These are phyloP conservation scores for Cyberlindnera nakhonratchasimensis DNA, from an alignment of 805 yeast genomes.

Conservation along the genomic window DNA sequence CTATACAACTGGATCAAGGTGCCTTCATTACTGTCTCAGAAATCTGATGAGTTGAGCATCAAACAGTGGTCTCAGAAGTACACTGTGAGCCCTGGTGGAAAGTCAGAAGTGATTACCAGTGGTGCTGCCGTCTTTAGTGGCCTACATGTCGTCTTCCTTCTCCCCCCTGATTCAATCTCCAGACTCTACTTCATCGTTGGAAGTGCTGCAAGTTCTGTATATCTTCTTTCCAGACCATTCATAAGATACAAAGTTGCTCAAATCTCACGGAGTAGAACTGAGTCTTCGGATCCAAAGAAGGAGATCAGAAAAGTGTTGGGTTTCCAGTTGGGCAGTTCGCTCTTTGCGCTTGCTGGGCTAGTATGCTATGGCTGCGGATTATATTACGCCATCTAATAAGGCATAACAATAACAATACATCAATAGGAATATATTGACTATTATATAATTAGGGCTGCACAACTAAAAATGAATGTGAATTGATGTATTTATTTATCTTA, in stretches of 20 bases:
- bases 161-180: slow-evolving; percentile 17
- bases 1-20: slow-evolving; percentile 18
- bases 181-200: slow-evolving; percentile 22
- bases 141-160: slow-evolving; percentile 10
- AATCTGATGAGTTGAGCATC: slow-evolving; percentile 13
- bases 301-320: slow-evolving; percentile 15
- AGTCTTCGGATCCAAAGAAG: slow-evolving; percentile 12
- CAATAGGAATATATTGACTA: no score
- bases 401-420: no score
- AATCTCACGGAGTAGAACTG: slow-evolving; percentile 9
- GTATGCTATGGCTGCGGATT: slow-evolving; percentile 18
- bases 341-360: slow-evolving; percentile 17
- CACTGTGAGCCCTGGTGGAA: slow-evolving; percentile 9
- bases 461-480: no score
- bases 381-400: slow-evolving; percentile 12
- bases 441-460: no score
- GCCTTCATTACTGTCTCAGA: slow-evolving; percentile 17
- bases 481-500: no score
- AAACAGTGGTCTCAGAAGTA: slow-evolving; percentile 18
- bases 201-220: slow-evolving; percentile 11
- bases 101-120: slow-evolving; percentile 9
- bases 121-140: slow-evolving; percentile 18
- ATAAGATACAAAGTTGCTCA: slow-evolving; percentile 15
- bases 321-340: slow-evolving; percentile 13
- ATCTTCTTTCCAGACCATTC: slow-evolving; percentile 17